Evolutionary conservation across 1,284 basidiomycete genomes (phyloP), one percentile per base, ranked within the genome.

Genomic region (Hemileia vastatrix): DNA sequence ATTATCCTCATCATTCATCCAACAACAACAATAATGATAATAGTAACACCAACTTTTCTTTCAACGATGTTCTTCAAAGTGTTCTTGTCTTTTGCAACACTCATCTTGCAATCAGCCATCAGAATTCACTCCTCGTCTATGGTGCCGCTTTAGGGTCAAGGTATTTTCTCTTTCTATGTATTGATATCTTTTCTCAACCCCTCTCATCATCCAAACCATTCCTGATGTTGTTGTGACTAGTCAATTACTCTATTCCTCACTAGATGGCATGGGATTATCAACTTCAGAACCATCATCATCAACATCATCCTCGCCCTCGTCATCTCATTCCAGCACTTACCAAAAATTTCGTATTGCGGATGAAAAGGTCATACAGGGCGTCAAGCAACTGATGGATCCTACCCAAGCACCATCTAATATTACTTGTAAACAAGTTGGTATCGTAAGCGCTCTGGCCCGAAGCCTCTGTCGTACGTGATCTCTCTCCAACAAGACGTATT

Each of bases 91-190:
- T 96, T 71, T 79, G 94, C 68, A 97, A 98, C 71, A 84, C 91
- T 0, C 92, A 97, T 77, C 82, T 94, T 64, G 91, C 92, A 0
- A 83, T 86, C 68, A 84, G 87, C 67, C 87, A 93, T 78, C 90
- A 93, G 71, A 99, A 97, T 75, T 84, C 87, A 4, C 80, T 97
- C 15, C 88, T 91, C 3, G 86, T 97, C 49, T 95, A 92, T 74
- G 93, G 85, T 5, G 91, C 90, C 4, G 81, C 90, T 63, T 86
- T 87, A 2, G 85, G 85, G 4, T 86, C 87, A 72, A 88, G 85
- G 85, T 86, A 2, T 81, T 78, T 59, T 60, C 69, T 71, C 23
- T 6, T 43, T n/a, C 24, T 55, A 36, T 63, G 43, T 32, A 43
- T 62, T 6, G 33, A 33, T 49, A 8, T 21, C 13, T 45, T 31